Evolutionary conservation across 306 rosid species (phyloP), one percentile per base, ranked within the genome.

Genomic region (Ochetophila trinervis): DNA sequence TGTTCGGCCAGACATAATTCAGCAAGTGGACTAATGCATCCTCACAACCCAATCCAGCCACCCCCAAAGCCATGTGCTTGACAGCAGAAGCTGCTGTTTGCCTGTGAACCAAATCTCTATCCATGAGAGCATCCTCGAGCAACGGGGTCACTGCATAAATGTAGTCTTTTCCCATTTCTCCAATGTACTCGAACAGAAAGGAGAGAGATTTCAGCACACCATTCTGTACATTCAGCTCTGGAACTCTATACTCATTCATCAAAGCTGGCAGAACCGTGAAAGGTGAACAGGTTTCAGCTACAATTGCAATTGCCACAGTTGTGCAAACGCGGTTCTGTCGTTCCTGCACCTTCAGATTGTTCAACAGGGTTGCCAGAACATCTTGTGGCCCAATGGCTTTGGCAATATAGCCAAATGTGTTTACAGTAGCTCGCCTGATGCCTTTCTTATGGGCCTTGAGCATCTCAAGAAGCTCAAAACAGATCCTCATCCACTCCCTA

Each of bases 81-180:
- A 92, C 98, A 2, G 98, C 96, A 65, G 98, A 92, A 30, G 98
- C 98, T 45, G 96, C 96, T 17, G 98, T 92, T 72, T 92, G 98
- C 86, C 98, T 80, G 71, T 87, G 98, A 62, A 92, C 98, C 79
- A 92, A 67, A 81, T 92, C 98, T 71, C 98, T 78, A 65, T 92
- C 98, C 95, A 92, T 92, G 17, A 92, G 88, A 18, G 96, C 96
- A 70, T 92, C 98, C 79, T 92, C 98, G 2, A 92, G 98, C 78
- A 92, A 69, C 2, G 98, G 96, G 44, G 98, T 92, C 63, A 92
- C 98, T 0, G 98, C 98, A 40, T 92, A 92, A 59, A 92, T 92
- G 67, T 92, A 92, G 74, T 92, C 98, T 69, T 92, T 92, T 24
- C 98, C 98, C 98, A 92, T 92, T 79, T 92, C 98, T 40, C 98